phyloP scores from a whole-genome alignment of 2,329 filamentous ascomycete species.

The Fusarium nodosum region DNA sequence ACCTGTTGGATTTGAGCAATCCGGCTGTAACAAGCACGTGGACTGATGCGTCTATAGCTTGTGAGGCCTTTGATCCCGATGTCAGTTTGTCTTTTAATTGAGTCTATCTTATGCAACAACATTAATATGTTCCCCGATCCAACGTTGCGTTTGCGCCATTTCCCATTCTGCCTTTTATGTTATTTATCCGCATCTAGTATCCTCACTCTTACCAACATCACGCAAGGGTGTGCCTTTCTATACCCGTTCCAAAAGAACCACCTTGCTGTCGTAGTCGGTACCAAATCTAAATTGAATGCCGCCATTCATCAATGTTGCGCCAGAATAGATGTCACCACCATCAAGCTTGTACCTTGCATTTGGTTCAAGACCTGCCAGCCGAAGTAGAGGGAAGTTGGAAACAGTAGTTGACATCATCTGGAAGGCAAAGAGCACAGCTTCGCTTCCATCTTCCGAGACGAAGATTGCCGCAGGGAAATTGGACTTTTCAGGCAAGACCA shows the following conservation, averaged over 20 bases:
- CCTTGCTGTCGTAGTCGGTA: constrained; percentile 68
- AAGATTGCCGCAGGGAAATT: constrained; percentile 75
- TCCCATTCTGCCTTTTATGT: not conserved
- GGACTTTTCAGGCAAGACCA: constrained; percentile 68
- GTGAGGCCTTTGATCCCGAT: constrained; percentile 17
- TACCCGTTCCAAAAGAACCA: constrained; percentile 64
- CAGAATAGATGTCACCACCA: constrained; percentile 66
- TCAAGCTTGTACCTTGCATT: constrained; percentile 66
- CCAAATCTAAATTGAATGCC: constrained; percentile 68
- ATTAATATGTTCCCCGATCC: not conserved
- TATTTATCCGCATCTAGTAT: not conserved
- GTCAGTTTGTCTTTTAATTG: constrained; percentile 10
- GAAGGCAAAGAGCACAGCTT: constrained; percentile 71
- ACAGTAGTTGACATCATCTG: constrained; percentile 65
- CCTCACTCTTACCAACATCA: accelerated
- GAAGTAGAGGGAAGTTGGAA: constrained; percentile 68
- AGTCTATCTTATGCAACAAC: not conserved
- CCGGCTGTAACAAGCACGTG: constrained; percentile 16
- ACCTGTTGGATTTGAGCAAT: constrained; percentile 32
- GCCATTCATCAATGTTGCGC: constrained; percentile 72
- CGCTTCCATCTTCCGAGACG: constrained; percentile 63
- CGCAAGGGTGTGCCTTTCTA: not conserved
- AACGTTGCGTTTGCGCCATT: not conserved
- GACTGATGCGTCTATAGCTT: constrained; percentile 5
- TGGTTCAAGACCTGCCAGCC: constrained; percentile 69